Base-by-base conservation (phyloP, 805 yeast species). In the Ogataea nitratoaversa region DNA sequence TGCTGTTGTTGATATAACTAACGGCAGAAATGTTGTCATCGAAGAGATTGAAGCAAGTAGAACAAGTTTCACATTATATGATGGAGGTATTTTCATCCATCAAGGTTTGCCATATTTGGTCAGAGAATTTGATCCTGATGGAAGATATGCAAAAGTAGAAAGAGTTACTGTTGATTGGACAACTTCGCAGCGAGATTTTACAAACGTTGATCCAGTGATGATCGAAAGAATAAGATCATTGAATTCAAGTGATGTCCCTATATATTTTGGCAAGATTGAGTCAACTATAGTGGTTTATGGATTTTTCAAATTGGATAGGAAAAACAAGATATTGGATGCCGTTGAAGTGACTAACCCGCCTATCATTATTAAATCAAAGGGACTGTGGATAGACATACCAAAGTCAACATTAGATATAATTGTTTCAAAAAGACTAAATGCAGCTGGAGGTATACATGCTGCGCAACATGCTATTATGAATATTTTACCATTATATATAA, bases 401-500 rank as follows among this genome's bases (percentile, higher is more conserved):
- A 56, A 60, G 3, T 53, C 54, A n/a, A 85, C 87, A 0, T 54
- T 90, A 12, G 79, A 78, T 1, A 44, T 79, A 2, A 68, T 91
- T 24, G 63, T 68, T 3, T 60, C 57, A 3, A 87, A 88, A 48
- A 52, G 67, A 2, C 63, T 93, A 33, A 84, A 76, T 42, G 66
- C 82, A 2, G 91, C 98, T 0, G 99, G 86, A 5, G 95, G 93
- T 0, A 86, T 93, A n/a, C 99, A 93, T 65, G 97, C 95, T 2
- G 95, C 96, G 0, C 91, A 89, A 49, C 99, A 93, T 66, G 88
- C 88, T 0, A 65, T 93, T 1, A 81, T 93, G 74, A 81, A 85
- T 34, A 71, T 86, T 43, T 57, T 90, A 20, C 95, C 97, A 0
- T 60, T 82, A 20, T 81, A 77, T 43, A 78, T 89, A 4, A 78